These are phyloP conservation scores for Mikania micrantha DNA, from an alignment of 129 eudicot genomes.

Conservation along the genomic window DNA sequence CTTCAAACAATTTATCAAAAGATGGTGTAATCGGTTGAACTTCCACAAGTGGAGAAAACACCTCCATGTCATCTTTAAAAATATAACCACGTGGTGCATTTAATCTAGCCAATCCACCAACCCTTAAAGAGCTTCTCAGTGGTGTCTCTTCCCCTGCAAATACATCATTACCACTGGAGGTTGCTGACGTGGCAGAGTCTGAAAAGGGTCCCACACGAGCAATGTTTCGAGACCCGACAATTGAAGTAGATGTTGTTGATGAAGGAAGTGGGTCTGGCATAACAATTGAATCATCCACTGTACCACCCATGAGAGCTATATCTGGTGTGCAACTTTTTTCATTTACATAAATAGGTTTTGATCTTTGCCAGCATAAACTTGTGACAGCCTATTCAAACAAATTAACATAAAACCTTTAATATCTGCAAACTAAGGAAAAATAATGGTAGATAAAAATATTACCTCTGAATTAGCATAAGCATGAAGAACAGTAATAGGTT, in stretches of 20 bases:
- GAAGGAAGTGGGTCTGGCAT: conserved; percentile 99
- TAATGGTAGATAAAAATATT: background rate
- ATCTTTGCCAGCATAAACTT: conserved; percentile 95
- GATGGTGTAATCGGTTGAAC: conserved; percentile 92
- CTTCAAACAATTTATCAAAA: conserved; percentile 71
- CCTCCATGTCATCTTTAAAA: conserved; percentile 94
- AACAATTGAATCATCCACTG: conserved; percentile 82
- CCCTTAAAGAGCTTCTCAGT: conserved; percentile 53
- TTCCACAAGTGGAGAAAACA: conserved; percentile 92
- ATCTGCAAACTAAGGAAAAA: background rate
- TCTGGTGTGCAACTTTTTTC: conserved; percentile 77
- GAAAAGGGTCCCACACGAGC: conserved; percentile 43
- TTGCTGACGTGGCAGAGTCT: conserved; percentile 37
- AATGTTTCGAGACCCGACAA: conserved; percentile 49
- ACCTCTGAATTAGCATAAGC: conserved; percentile 94
- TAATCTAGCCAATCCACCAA: conserved; percentile 71
- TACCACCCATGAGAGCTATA: conserved; percentile 67
- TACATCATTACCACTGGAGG: conserved; percentile 32
- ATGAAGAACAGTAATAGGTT: conserved; percentile 82
- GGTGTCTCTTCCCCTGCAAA: conserved; percentile 67
- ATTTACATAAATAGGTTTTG: conserved; percentile 73
- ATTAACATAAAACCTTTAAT: background rate
- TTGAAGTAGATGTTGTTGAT: conserved; percentile 45
- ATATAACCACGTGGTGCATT: conserved; percentile 61
- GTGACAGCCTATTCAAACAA: conserved; percentile 66